Evolutionary conservation across 148 eudicot species (phyloP).

Genomic region (Nyssa sinensis): DNA sequence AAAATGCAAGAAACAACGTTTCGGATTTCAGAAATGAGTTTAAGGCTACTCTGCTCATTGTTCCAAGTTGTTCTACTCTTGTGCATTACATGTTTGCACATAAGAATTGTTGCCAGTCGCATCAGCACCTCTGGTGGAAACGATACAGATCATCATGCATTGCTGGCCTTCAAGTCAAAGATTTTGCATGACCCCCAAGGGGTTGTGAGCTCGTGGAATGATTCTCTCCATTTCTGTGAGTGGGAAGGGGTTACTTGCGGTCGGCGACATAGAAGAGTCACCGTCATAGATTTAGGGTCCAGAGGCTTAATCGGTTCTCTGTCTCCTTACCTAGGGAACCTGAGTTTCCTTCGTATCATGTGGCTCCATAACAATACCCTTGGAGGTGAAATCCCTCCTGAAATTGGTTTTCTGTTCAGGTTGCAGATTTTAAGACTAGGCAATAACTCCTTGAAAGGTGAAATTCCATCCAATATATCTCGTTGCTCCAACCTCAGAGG

Average conservation of each 20-base stretch:
- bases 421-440: slow-evolving; percentile 15
- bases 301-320: slow-evolving; percentile 26
- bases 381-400: slow-evolving; percentile 29
- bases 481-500: slow-evolving; percentile 23
- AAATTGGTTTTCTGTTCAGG: slow-evolving; percentile 29
- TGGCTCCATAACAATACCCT: slow-evolving; percentile 32
- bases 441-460: slow-evolving; percentile 29
- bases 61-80: no score
- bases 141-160: slow-evolving; percentile 28
- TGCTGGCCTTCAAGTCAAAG: slow-evolving; percentile 37
- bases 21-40: no score
- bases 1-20: no score
- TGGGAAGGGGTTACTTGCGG: slow-evolving; percentile 46
- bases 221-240: slow-evolving; percentile 34
- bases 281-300: slow-evolving; percentile 13
- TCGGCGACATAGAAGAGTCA: slow-evolving; percentile 21
- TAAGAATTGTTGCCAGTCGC: no score
- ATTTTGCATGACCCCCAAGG: slow-evolving; percentile 13
- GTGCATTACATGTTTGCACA: no score
- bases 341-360: slow-evolving; percentile 27
- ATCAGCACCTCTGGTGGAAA: slow-evolving; percentile 1
- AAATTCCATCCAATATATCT: slow-evolving; percentile 33
- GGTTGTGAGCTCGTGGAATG: slow-evolving; percentile 40
- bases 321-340: slow-evolving; percentile 45
- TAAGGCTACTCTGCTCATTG: no score